phyloP scores from a whole-genome alignment of 441 rosid species.

The Gossypium gossypioides region DNA sequence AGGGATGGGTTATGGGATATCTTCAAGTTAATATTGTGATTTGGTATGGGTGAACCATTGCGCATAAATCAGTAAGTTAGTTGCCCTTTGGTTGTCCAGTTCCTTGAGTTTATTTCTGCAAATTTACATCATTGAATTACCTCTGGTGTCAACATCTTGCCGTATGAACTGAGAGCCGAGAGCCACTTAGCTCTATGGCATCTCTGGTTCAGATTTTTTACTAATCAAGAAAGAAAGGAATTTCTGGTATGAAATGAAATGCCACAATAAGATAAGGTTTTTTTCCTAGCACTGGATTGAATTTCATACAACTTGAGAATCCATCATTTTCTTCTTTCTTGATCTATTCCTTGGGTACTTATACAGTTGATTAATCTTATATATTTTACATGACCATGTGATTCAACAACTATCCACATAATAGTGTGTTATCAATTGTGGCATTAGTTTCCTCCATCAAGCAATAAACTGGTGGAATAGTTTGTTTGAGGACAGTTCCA shows the following conservation, averaged over 20 bases:
- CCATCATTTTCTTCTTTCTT: neutral
- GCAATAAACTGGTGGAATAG: conserved; percentile 54
- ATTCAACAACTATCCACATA: conserved; percentile 22
- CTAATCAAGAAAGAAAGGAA: neutral
- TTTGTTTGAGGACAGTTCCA: conserved; percentile 39
- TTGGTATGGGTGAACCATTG: neutral
- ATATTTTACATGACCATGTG: neutral
- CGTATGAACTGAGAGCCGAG: too few relatives aligned
- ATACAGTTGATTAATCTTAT: neutral
- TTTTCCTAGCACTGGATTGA: neutral
- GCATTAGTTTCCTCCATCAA: conserved; percentile 37
- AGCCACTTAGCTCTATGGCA: too few relatives aligned
- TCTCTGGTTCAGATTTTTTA: neutral
- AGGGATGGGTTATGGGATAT: neutral
- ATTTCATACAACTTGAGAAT: neutral
- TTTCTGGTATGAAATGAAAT: neutral
- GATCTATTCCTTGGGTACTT: neutral
- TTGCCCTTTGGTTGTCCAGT: too few relatives aligned
- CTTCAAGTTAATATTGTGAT: neutral
- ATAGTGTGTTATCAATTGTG: conserved; percentile 19
- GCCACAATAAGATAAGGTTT: neutral
- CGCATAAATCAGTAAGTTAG: neutral
- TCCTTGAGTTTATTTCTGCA: too few relatives aligned
- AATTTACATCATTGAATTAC: too few relatives aligned
- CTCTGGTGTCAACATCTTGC: too few relatives aligned